A percentile compares a stretch with the other conserved stretches of the same genome.
Evolutionary conservation across 768 basidiomycete species (phyloP).

Genomic region (Filobasidium wieringae): DNA sequence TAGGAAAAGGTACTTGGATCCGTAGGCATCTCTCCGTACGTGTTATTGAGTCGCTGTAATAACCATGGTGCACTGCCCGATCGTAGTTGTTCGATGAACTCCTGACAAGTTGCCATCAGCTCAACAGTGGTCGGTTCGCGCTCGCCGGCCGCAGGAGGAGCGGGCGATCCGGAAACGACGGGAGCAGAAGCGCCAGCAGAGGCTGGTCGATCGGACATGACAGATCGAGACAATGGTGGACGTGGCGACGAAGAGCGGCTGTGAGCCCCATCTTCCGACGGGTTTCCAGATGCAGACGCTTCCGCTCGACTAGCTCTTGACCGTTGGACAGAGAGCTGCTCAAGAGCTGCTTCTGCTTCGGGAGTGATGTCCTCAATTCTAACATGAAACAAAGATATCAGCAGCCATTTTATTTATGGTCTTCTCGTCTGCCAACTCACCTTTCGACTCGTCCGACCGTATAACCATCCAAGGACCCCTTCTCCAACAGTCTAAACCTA

Average conservation of each 20-base stretch:
- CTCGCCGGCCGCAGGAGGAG: not conserved
- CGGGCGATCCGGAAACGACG: not conserved
- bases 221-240: not conserved
- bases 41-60: constrained; percentile 67
- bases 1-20: constrained; percentile 66
- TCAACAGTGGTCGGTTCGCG: constrained; percentile 44
- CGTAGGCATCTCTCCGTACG: constrained; percentile 62
- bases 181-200: not conserved
- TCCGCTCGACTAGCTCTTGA: constrained; percentile 6
- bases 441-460: constrained; percentile 69
- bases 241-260: not conserved
- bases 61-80: constrained; percentile 83
- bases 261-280: not conserved
- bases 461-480: constrained; percentile 77
- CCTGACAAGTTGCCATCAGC: constrained; percentile 51
- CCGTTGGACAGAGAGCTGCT: constrained; percentile 28
- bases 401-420: not conserved
- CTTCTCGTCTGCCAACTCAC: constrained; percentile 23
- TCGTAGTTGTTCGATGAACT: constrained; percentile 52
- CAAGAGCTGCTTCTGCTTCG: constrained; percentile 41
- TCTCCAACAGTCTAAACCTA: constrained; percentile 77
- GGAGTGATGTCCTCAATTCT: constrained; percentile 42
- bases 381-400: constrained; percentile 1
- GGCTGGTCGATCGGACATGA: not conserved
- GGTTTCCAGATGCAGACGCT: not conserved